These are phyloP conservation scores for Fusarium miscanthi DNA, from an alignment of 2,329 filamentous ascomycete species.

Conservation along the genomic window DNA sequence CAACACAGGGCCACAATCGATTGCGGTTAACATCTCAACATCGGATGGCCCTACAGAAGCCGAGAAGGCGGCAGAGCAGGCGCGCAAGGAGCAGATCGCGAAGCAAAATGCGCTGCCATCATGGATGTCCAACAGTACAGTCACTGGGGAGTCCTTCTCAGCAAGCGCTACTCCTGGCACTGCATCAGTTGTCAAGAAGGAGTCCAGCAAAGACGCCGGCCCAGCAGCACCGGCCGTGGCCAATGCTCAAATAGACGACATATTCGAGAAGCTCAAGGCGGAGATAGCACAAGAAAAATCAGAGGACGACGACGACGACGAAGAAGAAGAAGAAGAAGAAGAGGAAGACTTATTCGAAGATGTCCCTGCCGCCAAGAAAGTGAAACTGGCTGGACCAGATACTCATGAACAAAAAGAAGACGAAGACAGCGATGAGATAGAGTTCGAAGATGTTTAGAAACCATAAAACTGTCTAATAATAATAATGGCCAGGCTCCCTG, in stretches of 20 bases:
- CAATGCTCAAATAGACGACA: slow-evolving; percentile 70
- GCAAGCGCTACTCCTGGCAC: slow-evolving; percentile 40
- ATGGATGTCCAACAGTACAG: slow-evolving; percentile 78
- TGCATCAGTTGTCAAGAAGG: slow-evolving; percentile 49
- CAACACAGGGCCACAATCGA: slow-evolving; percentile 74
- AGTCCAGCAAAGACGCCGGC: slow-evolving; percentile 59
- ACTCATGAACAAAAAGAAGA: slow-evolving; percentile 56
- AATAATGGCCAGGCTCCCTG: background rate
- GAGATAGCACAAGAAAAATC: slow-evolving; percentile 60
- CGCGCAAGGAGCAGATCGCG: slow-evolving; percentile 73
- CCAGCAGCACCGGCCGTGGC: slow-evolving; percentile 58
- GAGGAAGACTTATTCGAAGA: slow-evolving; percentile 59
- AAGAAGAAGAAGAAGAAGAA: slow-evolving; percentile 57
- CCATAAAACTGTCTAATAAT: background rate
- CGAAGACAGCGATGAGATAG: slow-evolving; percentile 59
- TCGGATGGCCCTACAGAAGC: slow-evolving; percentile 74
- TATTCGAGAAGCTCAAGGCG: slow-evolving; percentile 74
- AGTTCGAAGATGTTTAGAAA: slow-evolving; percentile 67
- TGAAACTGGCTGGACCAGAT: slow-evolving; percentile 62
- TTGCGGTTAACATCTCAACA: slow-evolving; percentile 76
- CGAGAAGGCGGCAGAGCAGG: slow-evolving; percentile 72
- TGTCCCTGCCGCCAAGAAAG: slow-evolving; percentile 67
- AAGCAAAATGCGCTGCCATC: slow-evolving; percentile 75
- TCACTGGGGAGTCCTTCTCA: slow-evolving; percentile 71
- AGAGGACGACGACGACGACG: slow-evolving; percentile 42